These are phyloP conservation scores for Tephrocybe rancida DNA, from an alignment of 768 basidiomycete genomes.

Conservation along the genomic window DNA sequence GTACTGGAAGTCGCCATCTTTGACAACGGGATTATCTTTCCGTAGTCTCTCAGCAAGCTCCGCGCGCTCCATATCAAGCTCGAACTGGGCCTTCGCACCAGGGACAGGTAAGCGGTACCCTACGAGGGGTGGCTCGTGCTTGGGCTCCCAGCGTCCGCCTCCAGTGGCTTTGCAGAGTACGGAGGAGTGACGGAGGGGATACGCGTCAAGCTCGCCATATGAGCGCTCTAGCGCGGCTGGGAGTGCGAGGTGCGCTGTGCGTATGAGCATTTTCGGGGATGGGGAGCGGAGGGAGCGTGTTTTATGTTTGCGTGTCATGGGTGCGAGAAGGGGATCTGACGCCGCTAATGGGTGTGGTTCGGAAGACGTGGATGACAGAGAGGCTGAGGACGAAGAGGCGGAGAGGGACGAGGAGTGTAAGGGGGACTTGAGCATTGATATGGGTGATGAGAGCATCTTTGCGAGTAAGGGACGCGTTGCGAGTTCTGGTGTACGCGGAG, in stretches of 20 bases:
- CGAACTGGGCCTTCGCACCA: constrained; percentile 67
- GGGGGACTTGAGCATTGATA: constrained; percentile 40
- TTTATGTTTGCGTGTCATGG: too few relatives aligned
- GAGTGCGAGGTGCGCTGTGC: constrained; percentile 37
- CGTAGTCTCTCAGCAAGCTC: constrained; percentile 53
- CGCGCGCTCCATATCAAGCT: constrained; percentile 70
- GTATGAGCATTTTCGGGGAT: too few relatives aligned
- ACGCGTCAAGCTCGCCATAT: constrained; percentile 72
- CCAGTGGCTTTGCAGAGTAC: constrained; percentile 78
- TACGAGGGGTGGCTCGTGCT: constrained; percentile 45
- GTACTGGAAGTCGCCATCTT: constrained; percentile 70
- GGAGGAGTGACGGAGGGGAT: constrained; percentile 68
- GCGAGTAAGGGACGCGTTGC: constrained; percentile 34
- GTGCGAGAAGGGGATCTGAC: constrained; percentile 22
- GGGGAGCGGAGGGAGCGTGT: too few relatives aligned
- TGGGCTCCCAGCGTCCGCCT: constrained; percentile 81
- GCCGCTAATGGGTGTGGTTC: constrained; percentile 19
- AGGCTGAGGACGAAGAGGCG: constrained; percentile 33
- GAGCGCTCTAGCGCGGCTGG: constrained; percentile 48
- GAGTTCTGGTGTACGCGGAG: constrained; percentile 42
- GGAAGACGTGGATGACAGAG: constrained; percentile 18
- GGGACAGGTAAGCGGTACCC: constrained; percentile 61
- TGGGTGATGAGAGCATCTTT: constrained; percentile 39
- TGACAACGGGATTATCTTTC: constrained; percentile 63
- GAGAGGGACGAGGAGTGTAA: constrained; percentile 33